Evolutionary conservation across 257 asterid species (phyloP).

Genomic region (Avicennia marina): DNA sequence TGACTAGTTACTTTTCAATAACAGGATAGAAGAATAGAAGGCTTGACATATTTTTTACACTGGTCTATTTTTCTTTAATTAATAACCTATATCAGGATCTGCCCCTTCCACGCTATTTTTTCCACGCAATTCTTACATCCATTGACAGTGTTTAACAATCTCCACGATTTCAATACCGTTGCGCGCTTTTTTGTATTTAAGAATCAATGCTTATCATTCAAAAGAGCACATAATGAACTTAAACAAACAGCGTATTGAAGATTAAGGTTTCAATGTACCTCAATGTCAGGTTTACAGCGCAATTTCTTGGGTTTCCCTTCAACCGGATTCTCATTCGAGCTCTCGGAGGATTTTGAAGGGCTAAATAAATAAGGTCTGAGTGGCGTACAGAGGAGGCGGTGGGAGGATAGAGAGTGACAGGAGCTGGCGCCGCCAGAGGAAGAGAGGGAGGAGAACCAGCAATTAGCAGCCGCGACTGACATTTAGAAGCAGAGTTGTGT

Average conservation of each 20-base stretch:
- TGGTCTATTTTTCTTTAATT: too few species aligned
- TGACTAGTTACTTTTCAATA: too few species aligned
- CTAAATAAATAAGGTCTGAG: neutral
- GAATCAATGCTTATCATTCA: conserved; percentile 1
- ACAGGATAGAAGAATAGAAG: too few species aligned
- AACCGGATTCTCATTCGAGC: neutral
- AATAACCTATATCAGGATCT: too few species aligned
- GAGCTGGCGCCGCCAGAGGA: neutral
- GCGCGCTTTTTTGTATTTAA: too few species aligned
- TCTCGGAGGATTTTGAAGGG: neutral
- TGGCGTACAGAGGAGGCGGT: neutral
- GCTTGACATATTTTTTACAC: too few species aligned
- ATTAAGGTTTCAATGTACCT: conserved; percentile 3
- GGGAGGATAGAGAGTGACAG: neutral
- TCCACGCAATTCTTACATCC: too few species aligned
- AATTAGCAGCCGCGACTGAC: neutral
- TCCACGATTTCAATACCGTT: too few species aligned
- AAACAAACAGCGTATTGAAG: neutral
- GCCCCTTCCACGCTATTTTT: too few species aligned
- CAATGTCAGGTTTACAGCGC: neutral
- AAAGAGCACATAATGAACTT: neutral
- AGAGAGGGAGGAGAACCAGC: neutral
- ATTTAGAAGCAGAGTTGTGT: neutral
- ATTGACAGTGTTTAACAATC: too few species aligned
- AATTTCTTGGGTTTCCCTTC: neutral